Conservation (phyloP, 495 filamentous ascomycete genomes). For the Xylaria grammica region DNA sequence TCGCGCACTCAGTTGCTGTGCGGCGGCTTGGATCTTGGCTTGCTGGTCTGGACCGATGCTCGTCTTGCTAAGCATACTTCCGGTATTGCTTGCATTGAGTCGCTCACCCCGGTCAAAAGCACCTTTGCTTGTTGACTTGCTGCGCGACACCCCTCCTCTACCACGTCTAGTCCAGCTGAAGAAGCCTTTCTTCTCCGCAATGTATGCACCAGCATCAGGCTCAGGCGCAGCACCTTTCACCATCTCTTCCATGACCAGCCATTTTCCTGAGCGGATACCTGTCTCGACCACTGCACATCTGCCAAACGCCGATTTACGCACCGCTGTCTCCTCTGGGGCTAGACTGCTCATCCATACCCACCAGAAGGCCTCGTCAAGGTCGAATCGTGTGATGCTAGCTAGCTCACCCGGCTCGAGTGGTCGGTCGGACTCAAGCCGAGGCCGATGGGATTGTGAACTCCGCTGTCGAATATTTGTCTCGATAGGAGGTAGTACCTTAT, state of each 20-base stretch:
- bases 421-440: constrained; percentile 64
- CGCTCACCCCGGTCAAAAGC: constrained; percentile 41
- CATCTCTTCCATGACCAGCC: constrained; percentile 96
- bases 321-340: constrained; percentile 82
- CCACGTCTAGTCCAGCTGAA: constrained; percentile 82
- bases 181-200: constrained; percentile 91
- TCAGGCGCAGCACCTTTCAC: constrained; percentile 90
- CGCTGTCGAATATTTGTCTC: constrained; percentile 70
- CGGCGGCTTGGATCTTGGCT: constrained; percentile 88
- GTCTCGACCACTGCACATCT: constrained; percentile 93
- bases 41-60: constrained; percentile 93
- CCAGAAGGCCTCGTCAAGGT: constrained; percentile 97
- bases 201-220: constrained; percentile 81
- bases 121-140: constrained; percentile 67
- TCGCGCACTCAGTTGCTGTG: constrained; percentile 75
- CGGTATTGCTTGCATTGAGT: constrained; percentile 45
- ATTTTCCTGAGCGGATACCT: constrained; percentile 75
- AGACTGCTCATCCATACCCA: constrained; percentile 99
- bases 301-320: constrained; percentile 91
- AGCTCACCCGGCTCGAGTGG: constrained; percentile 89
- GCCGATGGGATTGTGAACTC: constrained; percentile 87
- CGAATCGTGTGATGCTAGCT: constrained; percentile 83
- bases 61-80: constrained; percentile 70
- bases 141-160: constrained; percentile 63
- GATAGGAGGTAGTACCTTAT: constrained; percentile 90